Base-by-base conservation (phyloP, 1,284 basidiomycete genomes). In the Takashimella koratensis region DNA sequence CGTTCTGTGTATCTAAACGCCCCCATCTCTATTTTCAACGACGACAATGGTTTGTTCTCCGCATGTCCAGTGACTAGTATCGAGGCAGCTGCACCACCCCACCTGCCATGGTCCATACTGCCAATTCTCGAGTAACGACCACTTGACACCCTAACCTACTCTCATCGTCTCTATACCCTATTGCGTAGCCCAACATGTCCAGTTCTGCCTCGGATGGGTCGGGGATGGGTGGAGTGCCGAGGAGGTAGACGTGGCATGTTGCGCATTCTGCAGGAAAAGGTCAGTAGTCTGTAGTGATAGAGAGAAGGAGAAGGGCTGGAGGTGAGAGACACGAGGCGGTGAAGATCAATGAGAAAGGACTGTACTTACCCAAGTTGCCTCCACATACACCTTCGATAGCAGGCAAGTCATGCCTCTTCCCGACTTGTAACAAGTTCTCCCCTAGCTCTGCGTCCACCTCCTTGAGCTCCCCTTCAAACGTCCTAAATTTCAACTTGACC, bases 121-220 rank as follows among this genome's bases (percentile, higher is more conserved):
- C 67, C 49, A 77, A 53, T 56, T 68, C 66, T 10, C 54, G 44
- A 4, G 64, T 73, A 5, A 77, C 69, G 45, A 59, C 58, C 25
- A 77, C 63, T 64, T 76, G 75, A 60, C 76, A 77, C 0, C 74
- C 76, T 5, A 77, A 59, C 22, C 76, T 56, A 47, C 67, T 71
- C 49, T 66, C 54, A 0, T 64, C 67, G 25, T 74, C 72, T 10
- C 60, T 52, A 36, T 67, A 70, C 3, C 57, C 65, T 1, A 76
- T 40, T 8, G 73, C 75, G 45, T 71, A 74, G 6, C 63, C 69
- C 11, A 77, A 64, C 75, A 76, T 76, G 53, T 77, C 76, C 26
- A 67, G 56, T 57, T 77, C 76, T 16, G 65, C 69, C 30, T 77
- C 76, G 2, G 58, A 53, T 3, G 70, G 51, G 23, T 71, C 66